Evolutionary conservation across 345 rosid species (phyloP), one percentile per base, ranked within the genome.

Genomic region (Salix arbutifolia): DNA sequence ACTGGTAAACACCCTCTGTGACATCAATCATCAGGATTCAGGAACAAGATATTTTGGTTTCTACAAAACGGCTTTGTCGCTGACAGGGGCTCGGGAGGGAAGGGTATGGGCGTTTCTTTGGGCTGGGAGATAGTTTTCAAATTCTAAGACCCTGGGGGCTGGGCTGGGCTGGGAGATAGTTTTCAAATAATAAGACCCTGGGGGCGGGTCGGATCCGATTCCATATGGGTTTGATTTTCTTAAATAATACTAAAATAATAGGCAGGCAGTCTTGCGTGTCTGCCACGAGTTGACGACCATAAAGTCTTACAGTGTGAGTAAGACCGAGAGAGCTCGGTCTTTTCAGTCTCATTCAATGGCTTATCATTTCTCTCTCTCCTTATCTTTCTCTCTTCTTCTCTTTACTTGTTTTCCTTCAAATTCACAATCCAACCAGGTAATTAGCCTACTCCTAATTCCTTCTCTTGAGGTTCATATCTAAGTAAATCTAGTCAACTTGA

Each of bases 1-100:
- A 83, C 94, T 0, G 97, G 97, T 68, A 94, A 83, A 72, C 89
- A 88, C 44, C 98, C 99, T 86, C 97, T 5, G 37, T 35, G 37
- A 35, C 37, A 35, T 35, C 37, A 35, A 35, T 35, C 37, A 35
- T 35, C 37, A 35, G 37, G 37, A 35, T 35, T 1, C 37, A 35
- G 7, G 37, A 35, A 35, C 37, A 35, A 58, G 16, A 58, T 25
- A 58, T n/a, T 58, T n/a, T 1, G 23, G 3, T 6, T 9, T 7
- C 25, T 53, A 23, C 60, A 53, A 7, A 19, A 19, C 60, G 5
- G 28, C 28, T 53, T 53, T 53, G 23, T 19, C 61, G 21, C 26
- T 21, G 62, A 56, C 46, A 40, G 46, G 13, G 62, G 28, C 62
- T 9, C 28, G 25, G 62, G 62, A 58, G 26, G 28, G 28, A 58